Base-by-base conservation (phyloP, 768 basidiomycete genomes). In the Xerocomus brunneocitrinus region DNA sequence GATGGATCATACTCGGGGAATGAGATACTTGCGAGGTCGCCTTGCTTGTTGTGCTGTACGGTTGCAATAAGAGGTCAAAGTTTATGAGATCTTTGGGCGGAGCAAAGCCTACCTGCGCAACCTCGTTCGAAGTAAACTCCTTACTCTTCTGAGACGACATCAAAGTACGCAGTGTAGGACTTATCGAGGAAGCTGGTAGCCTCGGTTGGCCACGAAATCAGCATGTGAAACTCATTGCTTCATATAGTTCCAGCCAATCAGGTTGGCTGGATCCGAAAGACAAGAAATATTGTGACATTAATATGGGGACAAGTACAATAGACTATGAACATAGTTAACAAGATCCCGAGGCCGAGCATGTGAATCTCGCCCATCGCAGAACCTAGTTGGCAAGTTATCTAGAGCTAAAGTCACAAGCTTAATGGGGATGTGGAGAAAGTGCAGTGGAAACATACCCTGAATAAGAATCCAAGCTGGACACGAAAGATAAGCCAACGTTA, bases 1-100 rank as follows among this genome's bases (percentile, higher is more conserved):
- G 46, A 45, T 35, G 41, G 36, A 16, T 28, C 22, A 22, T 46
- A 22, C 13, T 22, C 32, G 16, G 2, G 13, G 35, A 34, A 22
- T 34, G 4, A 14, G 34, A 48, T 27, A 73, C 81, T 64, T 56
- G 87, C 89, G 59, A 97, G 69, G 68, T 95, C 85, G 45, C 87
- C 90, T 61, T 85, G 82, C 63, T 81, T 85, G 76, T 93, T 91
- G 71, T 97, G 94, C 93, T 97, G 57, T 10, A 43, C 38, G 49
- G 19, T 19, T 19, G 19, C 19, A 19, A 19, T 19, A 19, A 19
- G 19, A 5, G 14, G 27, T 28, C n/a, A 14, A 24, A 25, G 22
- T 8, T 13, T 34, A 13, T 19, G 19, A 19, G 19, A 19, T 19
- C 30, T 31, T 31, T 34, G 32, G 13, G 32, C 10, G 19, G 19